These are phyloP conservation scores for Poronia punctata DNA, from an alignment of 495 filamentous ascomycete genomes.

Conservation along the genomic window DNA sequence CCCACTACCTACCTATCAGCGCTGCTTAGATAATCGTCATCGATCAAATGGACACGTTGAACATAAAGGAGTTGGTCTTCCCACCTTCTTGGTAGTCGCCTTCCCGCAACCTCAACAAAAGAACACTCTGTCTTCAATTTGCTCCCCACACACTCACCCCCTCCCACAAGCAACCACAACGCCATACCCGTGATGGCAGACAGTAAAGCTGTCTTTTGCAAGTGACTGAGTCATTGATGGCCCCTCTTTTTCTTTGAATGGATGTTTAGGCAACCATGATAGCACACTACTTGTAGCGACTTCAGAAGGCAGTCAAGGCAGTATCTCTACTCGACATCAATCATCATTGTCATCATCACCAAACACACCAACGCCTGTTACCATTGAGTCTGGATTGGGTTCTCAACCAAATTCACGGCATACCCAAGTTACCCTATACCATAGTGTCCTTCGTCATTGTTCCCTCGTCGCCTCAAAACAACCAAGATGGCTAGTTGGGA, in stretches of 20 bases:
- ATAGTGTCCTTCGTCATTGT: too few species aligned
- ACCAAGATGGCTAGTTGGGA: conserved; percentile 34
- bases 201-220: too few species aligned
- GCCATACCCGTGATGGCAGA: too few species aligned
- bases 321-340: conserved; percentile 25
- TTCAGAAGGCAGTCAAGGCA: conserved; percentile 27
- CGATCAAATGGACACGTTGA: conserved; percentile 24
- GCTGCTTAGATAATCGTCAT: background rate
- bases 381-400: too few species aligned
- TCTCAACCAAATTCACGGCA: conserved; percentile 2
- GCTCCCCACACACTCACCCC: background rate
- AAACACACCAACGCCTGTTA: background rate
- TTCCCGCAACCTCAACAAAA: conserved; percentile 2
- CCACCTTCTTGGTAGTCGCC: background rate
- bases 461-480: conserved; percentile 1
- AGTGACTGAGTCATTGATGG: background rate
- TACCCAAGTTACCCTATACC: too few species aligned
- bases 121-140: conserved; percentile 12
- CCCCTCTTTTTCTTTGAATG: background rate
- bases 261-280: conserved; percentile 12
- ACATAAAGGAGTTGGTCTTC: conserved; percentile 24
- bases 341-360: background rate
- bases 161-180: background rate
- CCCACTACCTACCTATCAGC: background rate
- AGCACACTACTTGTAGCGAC: conserved; percentile 32